Evolutionary conservation across 441 rosid species (phyloP).

Genomic region (Syzygium syzygioides): DNA sequence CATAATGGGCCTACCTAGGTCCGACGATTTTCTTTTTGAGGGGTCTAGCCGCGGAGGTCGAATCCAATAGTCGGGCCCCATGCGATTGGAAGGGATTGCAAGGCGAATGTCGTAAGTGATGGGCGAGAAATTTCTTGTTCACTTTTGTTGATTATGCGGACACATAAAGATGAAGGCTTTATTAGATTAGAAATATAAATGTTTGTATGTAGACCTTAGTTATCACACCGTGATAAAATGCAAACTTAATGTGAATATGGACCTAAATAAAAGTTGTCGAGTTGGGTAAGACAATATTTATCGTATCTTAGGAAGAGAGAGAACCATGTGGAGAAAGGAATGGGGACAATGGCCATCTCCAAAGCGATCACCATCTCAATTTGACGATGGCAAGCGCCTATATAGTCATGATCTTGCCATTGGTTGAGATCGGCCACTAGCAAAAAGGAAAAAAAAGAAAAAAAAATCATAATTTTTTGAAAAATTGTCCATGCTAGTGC

Average conservation of each 20-base stretch:
- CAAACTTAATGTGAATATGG: no score
- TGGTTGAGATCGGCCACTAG: no score
- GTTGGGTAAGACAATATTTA: no score
- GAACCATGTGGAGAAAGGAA: not conserved
- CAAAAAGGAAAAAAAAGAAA: no score
- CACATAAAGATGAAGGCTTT: not conserved
- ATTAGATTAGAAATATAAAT: no score
- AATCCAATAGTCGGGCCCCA: not conserved
- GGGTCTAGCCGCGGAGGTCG: no score
- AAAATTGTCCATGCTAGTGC: no score
- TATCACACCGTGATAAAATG: no score
- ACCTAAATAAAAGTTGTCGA: no score
- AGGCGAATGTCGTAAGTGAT: not conserved
- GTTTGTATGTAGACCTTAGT: no score
- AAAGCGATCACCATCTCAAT: not conserved
- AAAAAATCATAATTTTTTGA: no score
- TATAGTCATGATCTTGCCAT: not conserved
- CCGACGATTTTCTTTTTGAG: fast-evolving
- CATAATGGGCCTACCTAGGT: no score
- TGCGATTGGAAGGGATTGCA: not conserved
- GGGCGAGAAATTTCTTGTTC: not conserved
- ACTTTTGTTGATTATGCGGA: not conserved
- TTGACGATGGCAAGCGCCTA: not conserved
- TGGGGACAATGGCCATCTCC: not conserved
- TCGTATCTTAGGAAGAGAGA: not conserved